These are phyloP conservation scores for Diatrype stigma DNA, from an alignment of 2,329 filamentous ascomycete species.

Conservation along the genomic window DNA sequence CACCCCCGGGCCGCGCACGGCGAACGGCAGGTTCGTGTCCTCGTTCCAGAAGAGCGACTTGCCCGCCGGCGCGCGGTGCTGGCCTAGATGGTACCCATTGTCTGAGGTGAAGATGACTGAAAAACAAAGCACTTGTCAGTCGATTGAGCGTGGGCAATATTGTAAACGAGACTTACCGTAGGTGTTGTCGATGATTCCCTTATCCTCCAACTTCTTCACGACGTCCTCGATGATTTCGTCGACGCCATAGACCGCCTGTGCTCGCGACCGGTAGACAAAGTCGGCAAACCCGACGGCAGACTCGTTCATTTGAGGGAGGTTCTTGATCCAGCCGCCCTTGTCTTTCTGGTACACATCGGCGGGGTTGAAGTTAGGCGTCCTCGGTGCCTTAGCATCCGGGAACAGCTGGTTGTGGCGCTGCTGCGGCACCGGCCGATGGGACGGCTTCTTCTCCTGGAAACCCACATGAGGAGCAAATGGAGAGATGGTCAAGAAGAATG, in stretches of 20 bases:
- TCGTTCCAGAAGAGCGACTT: slow-evolving; percentile 43
- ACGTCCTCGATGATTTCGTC: slow-evolving; percentile 32
- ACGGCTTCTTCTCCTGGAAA: neutral
- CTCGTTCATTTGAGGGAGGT: slow-evolving; percentile 13
- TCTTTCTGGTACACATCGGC: slow-evolving; percentile 9
- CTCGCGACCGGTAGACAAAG: slow-evolving; percentile 14
- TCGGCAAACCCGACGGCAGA: slow-evolving; percentile 13
- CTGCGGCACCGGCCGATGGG: slow-evolving; percentile 8
- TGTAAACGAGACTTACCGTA: slow-evolving; percentile 8
- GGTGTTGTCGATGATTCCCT: slow-evolving; percentile 21
- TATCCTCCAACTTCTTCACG: slow-evolving; percentile 22
- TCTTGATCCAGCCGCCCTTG: slow-evolving; percentile 15
- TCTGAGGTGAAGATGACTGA: slow-evolving; percentile 40
- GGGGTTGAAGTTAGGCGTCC: slow-evolving; percentile 21
- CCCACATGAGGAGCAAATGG: slow-evolving; percentile 18
- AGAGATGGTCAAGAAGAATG: slow-evolving; percentile 18
- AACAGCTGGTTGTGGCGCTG: slow-evolving; percentile 15
- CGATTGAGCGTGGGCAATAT: no score
- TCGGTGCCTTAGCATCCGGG: slow-evolving; percentile 12
- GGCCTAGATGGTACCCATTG: slow-evolving; percentile 45
- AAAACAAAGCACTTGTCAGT: neutral
- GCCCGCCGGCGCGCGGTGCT: slow-evolving; percentile 42
- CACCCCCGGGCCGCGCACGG: slow-evolving; percentile 41
- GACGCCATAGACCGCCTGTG: slow-evolving; percentile 23
- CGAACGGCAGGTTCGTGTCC: slow-evolving; percentile 42